Evolutionary conservation across 1,284 basidiomycete genomes (phyloP).

Genomic region (Trichosporon faecale): DNA sequence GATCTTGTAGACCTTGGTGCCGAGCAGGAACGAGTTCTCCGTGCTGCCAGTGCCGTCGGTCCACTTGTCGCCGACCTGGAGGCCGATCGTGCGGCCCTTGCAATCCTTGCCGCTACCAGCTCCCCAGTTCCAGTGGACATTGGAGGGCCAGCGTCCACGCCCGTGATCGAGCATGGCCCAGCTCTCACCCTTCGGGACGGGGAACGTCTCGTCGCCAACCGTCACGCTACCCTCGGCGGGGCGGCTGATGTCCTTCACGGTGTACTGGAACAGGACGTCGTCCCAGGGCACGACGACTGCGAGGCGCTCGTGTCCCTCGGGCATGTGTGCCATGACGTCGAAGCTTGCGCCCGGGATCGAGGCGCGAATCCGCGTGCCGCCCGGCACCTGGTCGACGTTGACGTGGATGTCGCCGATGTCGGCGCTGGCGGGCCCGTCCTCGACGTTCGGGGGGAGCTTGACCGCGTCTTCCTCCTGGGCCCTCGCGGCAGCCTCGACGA

Average conservation of each 20-base stretch:
- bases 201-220: background rate
- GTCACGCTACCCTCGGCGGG: slow-evolving; percentile 15
- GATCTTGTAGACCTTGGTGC: slow-evolving; percentile 19
- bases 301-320: slow-evolving; percentile 20
- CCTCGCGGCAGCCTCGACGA: background rate
- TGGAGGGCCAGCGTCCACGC: slow-evolving; percentile 17
- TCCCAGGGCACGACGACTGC: slow-evolving; percentile 25
- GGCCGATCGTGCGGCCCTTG: slow-evolving; percentile 16
- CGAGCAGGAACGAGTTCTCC: slow-evolving; percentile 19
- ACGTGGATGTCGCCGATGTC: slow-evolving; percentile 5
- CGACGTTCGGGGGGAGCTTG: slow-evolving; percentile 11
- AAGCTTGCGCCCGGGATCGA: slow-evolving; percentile 9
- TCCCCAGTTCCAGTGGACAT: slow-evolving; percentile 23
- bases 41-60: slow-evolving; percentile 23
- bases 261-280: slow-evolving; percentile 23
- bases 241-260: slow-evolving; percentile 22
- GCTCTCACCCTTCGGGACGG: slow-evolving; percentile 3
- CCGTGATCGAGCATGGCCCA: slow-evolving; percentile 26
- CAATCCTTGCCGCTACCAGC: slow-evolving; percentile 9
- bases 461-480: background rate
- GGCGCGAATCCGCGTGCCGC: slow-evolving; percentile 20
- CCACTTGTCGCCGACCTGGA: slow-evolving; percentile 23
- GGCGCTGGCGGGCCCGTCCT: slow-evolving; percentile 13
- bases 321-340: slow-evolving; percentile 17
- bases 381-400: slow-evolving; percentile 13